Evolutionary conservation across 306 rosid species (phyloP), one percentile per base, ranked within the genome.

Genomic region (Cicer arietinum): DNA sequence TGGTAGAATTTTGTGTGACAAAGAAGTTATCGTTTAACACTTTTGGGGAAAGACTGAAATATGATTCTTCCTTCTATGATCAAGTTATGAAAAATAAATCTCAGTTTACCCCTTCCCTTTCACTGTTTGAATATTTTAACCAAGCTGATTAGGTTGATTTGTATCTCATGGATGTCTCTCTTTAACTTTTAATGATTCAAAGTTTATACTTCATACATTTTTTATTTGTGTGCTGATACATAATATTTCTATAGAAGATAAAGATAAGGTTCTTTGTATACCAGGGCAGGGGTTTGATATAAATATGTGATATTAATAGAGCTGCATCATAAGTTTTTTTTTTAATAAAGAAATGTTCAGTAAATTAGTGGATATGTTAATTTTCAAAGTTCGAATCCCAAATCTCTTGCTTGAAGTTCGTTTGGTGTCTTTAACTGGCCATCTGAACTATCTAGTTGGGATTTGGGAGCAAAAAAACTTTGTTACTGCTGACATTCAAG

Each of bases 81-180:
- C 45, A 1, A 1, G 0, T 6, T 8, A 52, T 75, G 13, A 63
- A 45, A 59, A 56, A 56, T 64, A 47, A 76, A 18, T 62, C 14
- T 51, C 13, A 7, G 47, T 14, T 41, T 20, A 0, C 44, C 44
- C 53, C 35, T 13, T 6, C 35, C 53, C 7, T 30, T 42, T 52
- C 35, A 8, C 45, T 69, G 46, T 69, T 30, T 50, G 17, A 37
- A n/a, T 64, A 45, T 65, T 73, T 64, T 58, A 18, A 11, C 61
- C 63, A 45, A 11, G 40, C 12, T 20, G 73, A 18, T 12, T 48
- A 35, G 11, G 42, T 56, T 79, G 40, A 65, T 73, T 79, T 67
- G 46, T 46, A 79, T 64, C 43, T 67, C 64, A 13, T 9, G 18
- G 52, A 52, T 18, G 3, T 68, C 6, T 37, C 51, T 62, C 41